phyloP scores from a whole-genome alignment of 768 basidiomycete species.

The Myochromella boudieri region DNA sequence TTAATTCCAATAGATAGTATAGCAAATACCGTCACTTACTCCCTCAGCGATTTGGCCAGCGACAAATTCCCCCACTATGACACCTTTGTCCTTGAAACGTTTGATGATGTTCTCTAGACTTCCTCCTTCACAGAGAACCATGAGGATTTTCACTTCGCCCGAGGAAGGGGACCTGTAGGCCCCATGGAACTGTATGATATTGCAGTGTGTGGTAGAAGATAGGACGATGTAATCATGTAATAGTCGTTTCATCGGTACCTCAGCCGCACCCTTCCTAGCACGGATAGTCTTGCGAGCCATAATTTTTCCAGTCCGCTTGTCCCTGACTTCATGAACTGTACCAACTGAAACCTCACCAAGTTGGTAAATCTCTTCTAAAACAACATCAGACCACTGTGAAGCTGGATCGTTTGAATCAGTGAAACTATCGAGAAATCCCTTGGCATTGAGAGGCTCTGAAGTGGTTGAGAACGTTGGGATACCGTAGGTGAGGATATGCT shows the following conservation, averaged over 20 bases:
- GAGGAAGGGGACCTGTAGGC: conserved; percentile 86
- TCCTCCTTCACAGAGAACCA: conserved; percentile 88
- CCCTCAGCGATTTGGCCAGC: conserved; percentile 93
- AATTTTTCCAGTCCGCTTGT: conserved; percentile 73
- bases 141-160: conserved; percentile 92
- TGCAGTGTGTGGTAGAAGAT: conserved; percentile 76
- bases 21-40: conserved; percentile 42
- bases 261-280: too few species aligned
- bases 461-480: conserved; percentile 27
- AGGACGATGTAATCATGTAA: conserved; percentile 91
- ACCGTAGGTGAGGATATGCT: conserved; percentile 26
- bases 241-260: conserved; percentile 92
- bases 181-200: conserved; percentile 91
- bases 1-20: background rate
- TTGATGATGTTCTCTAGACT: conserved; percentile 89
- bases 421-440: conserved; percentile 34
- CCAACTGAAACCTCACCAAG: conserved; percentile 98
- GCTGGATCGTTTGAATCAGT: conserved; percentile 32
- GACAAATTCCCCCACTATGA: conserved; percentile 82
- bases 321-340: conserved; percentile 90
- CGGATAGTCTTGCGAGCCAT: conserved; percentile 97
- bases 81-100: conserved; percentile 76
- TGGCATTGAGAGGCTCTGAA: conserved; percentile 33
- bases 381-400: conserved; percentile 61
- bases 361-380: conserved; percentile 72